Base-by-base conservation (phyloP, 768 basidiomycete species). In the Imleria badia region DNA sequence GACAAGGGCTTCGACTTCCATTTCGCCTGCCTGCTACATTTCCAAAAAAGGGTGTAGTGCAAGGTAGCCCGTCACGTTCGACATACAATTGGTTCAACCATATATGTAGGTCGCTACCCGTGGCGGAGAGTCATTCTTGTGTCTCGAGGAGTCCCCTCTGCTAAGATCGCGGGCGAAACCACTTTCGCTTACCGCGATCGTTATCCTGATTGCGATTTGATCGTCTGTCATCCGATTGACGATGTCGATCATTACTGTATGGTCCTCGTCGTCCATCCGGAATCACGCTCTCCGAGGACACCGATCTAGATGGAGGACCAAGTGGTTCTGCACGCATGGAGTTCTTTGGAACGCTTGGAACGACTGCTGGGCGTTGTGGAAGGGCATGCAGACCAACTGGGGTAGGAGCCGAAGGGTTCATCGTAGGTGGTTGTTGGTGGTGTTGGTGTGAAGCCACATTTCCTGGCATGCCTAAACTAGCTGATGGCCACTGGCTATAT, bases 181-280 rank as follows among this genome's bases (percentile, higher is more conserved):
- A 20, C 33, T 17, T 44, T 35, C 56, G 60, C 38, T 36, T 60
- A 29, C 52, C 35, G 26, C 45, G 45, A 42, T 57, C 45, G 11
- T 7, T 39, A 46, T 60, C 59, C 12, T 52, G 45, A 20, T 49
- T 40, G n/a, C 48, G 51, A 40, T 34, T 50, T 17, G 58, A 41
- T 29, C 64, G 59, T 34, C 63, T 52, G 14, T 67, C 54, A 19
- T 70, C 68, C 4, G 56, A 2, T 29, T 31, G 34, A 54, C 47
- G 46, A 47, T 23, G 53, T 30, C 62, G 62, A 51, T 62, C 59
- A 15, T 38, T 51, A 46, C 20, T 31, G 15, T 69, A 52, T 23
- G 62, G 33, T 14, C 60, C 62, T 46, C 68, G 56, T 26, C 61
- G 65, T 20, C 60, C 43, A 23, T 69, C 67, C 9, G 36, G 51